Evolutionary conservation across 352 stramenopile species (phyloP).

Genomic region (Phytophthora hibernalis): DNA sequence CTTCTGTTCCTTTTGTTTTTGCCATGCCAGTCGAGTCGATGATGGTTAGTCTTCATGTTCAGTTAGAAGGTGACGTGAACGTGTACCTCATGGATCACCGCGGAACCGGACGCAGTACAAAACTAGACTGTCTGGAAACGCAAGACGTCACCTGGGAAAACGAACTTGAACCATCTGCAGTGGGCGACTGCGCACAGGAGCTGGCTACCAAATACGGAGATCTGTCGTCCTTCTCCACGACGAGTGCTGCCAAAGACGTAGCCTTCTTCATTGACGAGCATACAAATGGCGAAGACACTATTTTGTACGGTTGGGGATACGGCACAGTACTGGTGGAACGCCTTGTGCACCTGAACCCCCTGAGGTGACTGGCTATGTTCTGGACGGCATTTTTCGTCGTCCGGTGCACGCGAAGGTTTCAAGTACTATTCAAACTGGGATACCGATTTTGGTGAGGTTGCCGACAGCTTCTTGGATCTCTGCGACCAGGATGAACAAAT

Average conservation of each 20-base stretch:
- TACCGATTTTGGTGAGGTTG: slow-evolving; percentile 21
- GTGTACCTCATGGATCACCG: too few species aligned
- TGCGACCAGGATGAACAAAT: slow-evolving; percentile 20
- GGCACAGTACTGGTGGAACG: slow-evolving; percentile 45
- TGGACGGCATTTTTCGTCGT: slow-evolving; percentile 42
- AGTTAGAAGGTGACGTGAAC: too few species aligned
- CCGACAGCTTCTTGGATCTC: slow-evolving; percentile 27
- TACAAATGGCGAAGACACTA: slow-evolving; percentile 13
- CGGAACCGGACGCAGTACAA: too few species aligned
- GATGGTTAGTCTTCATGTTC: too few species aligned
- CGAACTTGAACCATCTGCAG: slow-evolving; percentile 21
- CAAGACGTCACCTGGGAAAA: too few species aligned
- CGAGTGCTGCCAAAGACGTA: slow-evolving; percentile 37
- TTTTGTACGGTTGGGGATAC: slow-evolving; percentile 51
- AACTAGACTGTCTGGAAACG: too few species aligned
- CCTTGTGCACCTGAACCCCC: too few species aligned
- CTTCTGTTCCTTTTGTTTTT: too few species aligned
- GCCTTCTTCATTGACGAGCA: slow-evolving; percentile 22
- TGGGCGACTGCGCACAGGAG: slow-evolving; percentile 36
- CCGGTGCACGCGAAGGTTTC: slow-evolving; percentile 6
- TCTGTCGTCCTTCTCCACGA: slow-evolving; percentile 42
- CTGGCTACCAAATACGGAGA: slow-evolving; percentile 42
- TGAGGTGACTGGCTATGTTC: too few species aligned
- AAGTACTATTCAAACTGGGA: slow-evolving; percentile 44
- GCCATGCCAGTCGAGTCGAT: too few species aligned